Evolutionary conservation across 1,139 yeast genomes (phyloP), one percentile per base, ranked within the genome.

Genomic region (Debaryomycetaceae sp.): DNA sequence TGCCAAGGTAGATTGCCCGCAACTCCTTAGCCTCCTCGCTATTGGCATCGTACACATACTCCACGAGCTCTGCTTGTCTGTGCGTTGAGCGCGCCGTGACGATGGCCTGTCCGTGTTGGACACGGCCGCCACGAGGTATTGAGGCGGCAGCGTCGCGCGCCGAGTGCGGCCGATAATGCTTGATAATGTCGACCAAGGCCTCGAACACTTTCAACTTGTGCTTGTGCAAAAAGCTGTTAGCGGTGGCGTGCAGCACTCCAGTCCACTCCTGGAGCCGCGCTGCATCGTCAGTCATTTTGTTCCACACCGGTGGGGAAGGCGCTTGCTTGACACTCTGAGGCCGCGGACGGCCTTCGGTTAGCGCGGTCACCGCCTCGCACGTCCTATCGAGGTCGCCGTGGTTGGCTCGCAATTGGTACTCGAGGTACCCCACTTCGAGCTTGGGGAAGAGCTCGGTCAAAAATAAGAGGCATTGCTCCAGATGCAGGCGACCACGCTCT

Each of bases 181-280:
- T 42, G 13, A 65, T 46, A 4, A 66, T 43, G 13, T 57, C 62
- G 16, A 53, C 45, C 23, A 66, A 40, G 2, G 65, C 43, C 17
- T 42, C 43, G 3, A 45, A 29, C 19, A 52, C 44, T 27, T 54
- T 47, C 9, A 48, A 46, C 1, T 46, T 30, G 29, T 42, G 38
- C 23, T 35, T 36, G 15, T 43, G 34, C 2, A 40, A 35, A 23
- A 40, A 38, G 19, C 34, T 34, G 2, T 23, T 25, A 13, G 41
- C 27, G 18, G 37, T 41, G 2, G 30, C 25, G 5, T 20, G 4
- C 10, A 18, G 11, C 8, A 23, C 3, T 5, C 18, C 9, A 4
- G 29, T 32, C 11, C 13, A 16, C 21, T 19, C 23, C 12, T 27
- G 23, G 22, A 27, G 10, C 5, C 21, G 21, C 21, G 11, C 10